Percentiles rank a stretch among this genome's conserved stretches.
Conservation (phyloP, 345 rosid species). For the Salix purpurea region DNA sequence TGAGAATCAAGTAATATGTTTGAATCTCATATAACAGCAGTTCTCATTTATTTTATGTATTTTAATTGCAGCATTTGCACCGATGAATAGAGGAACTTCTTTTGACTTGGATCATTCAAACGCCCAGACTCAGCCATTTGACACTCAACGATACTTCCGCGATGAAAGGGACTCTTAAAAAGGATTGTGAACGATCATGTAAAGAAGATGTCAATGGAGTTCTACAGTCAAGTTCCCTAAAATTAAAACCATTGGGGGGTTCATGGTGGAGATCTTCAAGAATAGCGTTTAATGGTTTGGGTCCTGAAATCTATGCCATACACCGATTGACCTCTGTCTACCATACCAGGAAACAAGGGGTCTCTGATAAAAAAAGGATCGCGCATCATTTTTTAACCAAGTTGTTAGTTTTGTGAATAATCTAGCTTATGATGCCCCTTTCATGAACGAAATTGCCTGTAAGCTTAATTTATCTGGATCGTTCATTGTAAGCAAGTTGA, state of each 20-base stretch:
- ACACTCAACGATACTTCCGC: slow-evolving; percentile 27
- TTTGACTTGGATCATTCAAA: slow-evolving; percentile 22
- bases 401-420: neutral
- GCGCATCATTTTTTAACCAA: neutral
- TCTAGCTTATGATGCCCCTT: neutral
- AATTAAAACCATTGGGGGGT: too few species aligned
- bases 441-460: neutral
- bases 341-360: neutral
- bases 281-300: neutral
- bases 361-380: neutral
- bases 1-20: too few species aligned
- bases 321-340: neutral
- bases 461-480: neutral
- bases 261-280: neutral
- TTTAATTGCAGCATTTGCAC: slow-evolving; percentile 72
- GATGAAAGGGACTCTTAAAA: slow-evolving; percentile 5
- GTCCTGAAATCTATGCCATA: neutral
- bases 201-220: too few species aligned
- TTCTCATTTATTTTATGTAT: slow-evolving; percentile 9
- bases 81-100: slow-evolving; percentile 46
- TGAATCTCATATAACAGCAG: neutral
- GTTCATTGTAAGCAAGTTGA: neutral
- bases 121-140: slow-evolving; percentile 46
- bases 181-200: neutral
- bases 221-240: neutral